These are phyloP conservation scores for Pichia sp. DNA, from an alignment of 1,139 yeast species.

Conservation along the genomic window DNA sequence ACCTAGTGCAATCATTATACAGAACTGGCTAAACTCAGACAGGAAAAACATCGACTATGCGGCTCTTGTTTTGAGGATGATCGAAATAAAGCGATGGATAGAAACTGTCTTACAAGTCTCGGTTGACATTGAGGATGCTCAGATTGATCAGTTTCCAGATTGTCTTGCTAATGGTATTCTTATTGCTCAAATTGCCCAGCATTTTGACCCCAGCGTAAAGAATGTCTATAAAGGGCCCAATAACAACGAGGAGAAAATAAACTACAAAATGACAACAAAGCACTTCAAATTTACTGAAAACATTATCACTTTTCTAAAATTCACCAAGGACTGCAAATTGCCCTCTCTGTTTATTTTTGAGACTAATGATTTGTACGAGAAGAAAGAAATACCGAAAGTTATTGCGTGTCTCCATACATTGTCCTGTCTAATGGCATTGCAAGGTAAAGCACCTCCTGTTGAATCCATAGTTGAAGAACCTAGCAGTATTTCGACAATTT, in stretches of 20 bases:
- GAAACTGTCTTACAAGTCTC: constrained; percentile 48
- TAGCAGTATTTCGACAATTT: constrained; percentile 2
- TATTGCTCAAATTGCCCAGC: constrained; percentile 71
- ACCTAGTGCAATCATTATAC: constrained; percentile 5
- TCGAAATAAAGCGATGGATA: constrained; percentile 77
- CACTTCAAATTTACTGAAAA: constrained; percentile 84
- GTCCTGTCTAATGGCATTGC: constrained; percentile 56
- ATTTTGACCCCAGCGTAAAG: constrained; percentile 62
- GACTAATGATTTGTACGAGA: constrained; percentile 86
- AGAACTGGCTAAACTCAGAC: constrained; percentile 23
- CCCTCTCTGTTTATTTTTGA: constrained; percentile 89
- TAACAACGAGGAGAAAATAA: constrained; percentile 28
- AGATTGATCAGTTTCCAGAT: constrained; percentile 43
- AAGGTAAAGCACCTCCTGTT: constrained; percentile 52
- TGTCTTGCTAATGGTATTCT: constrained; percentile 76
- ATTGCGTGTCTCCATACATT: constrained; percentile 90
- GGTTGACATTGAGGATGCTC: constrained; percentile 48
- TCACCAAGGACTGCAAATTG: constrained; percentile 62
- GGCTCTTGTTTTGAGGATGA: constrained; percentile 83
- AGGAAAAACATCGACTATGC: constrained; percentile 32
- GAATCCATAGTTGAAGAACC: constrained; percentile 36
- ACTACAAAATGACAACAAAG: constrained; percentile 35
- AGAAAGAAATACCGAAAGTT: constrained; percentile 88
- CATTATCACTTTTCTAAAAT: constrained; percentile 74
- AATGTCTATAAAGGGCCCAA: constrained; percentile 16